Base-by-base conservation (phyloP, 2,329 filamentous ascomycete genomes). In the Nothomitra cinnamomea region DNA sequence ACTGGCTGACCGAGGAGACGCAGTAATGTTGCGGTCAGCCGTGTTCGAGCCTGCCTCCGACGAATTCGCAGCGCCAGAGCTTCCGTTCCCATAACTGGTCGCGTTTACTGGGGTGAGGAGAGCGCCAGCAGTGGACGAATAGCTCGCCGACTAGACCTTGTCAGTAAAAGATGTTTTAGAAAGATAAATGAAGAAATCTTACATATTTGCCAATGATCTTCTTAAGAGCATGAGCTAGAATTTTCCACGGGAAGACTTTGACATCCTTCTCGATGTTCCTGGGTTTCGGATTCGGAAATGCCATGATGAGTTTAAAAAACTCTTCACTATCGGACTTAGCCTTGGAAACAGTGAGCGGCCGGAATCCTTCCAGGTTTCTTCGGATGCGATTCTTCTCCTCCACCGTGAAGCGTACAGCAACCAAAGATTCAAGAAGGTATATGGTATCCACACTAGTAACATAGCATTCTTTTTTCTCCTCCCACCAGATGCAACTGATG, bases 241-340 rank as follows among this genome's bases (percentile, higher is more conserved):
- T 87, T 67, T 88, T 92, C 92, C 92, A 98, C 3, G 88, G 84
- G 64, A 96, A 98, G 12, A 96, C 92, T 70, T 98, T 98, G 64
- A 98, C 89, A 63, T 96, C 90, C 71, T 98, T 98, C 72, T 96
- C 92, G 59, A 98, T 98, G 64, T 96, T 95, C 57, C 92, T 78
- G 17, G 92, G 92, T 69, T 96, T 96, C 1, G 92, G 92, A 56
- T 84, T 86, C 12, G 88, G 87, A 64, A 96, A 96, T 1, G 81
- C 87, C 92, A 98, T 98, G 69, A 98, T 96, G 61, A 95, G 77
- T 71, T 95, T 95, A 80, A 96, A 96, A 68, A 96, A 96, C 54
- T 94, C 87, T 66, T 96, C 90, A 65, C 86, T 95, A 56, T 96
- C 90, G 1, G 81, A 64, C 69, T 94, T 95, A 55, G 82, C 81